A percentile compares a stretch with the other conserved stretches of the same genome.
Evolutionary conservation across 1,284 basidiomycete genomes (phyloP).

Genomic region (Ceraceosorus guamensis): DNA sequence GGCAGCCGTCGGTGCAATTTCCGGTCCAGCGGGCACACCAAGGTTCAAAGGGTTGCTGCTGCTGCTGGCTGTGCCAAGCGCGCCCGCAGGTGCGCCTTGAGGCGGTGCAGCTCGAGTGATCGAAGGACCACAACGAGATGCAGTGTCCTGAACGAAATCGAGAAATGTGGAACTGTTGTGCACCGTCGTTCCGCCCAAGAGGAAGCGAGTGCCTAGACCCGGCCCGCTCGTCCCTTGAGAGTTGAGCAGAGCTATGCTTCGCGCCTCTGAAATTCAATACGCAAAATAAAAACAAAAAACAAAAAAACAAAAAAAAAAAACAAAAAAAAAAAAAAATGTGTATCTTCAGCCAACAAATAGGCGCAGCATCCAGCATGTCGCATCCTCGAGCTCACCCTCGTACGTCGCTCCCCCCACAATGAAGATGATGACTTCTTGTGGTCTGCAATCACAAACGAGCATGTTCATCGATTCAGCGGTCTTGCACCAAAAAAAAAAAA

Average conservation of each 20-base stretch:
- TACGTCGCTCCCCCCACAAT: conserved; percentile 46
- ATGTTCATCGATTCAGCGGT: neutral
- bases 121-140: conserved; percentile 27
- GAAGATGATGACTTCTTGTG: conserved; percentile 46
- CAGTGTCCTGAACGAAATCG: conserved; percentile 40
- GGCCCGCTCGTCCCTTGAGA: conserved; percentile 20
- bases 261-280: conserved; percentile 19
- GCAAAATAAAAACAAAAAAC: neutral
- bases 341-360: neutral
- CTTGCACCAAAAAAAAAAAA: no score
- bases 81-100: conserved; percentile 6
- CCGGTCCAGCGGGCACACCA: no score
- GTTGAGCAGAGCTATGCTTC: conserved; percentile 37
- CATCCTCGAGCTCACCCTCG: conserved; percentile 14
- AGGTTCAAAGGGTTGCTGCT: conserved; percentile 24
- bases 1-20: conserved; percentile 29
- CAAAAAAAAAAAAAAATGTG: conserved; percentile 1
- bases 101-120: conserved; percentile 30
- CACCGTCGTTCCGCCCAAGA: conserved; percentile 42
- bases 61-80: no score
- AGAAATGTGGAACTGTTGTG: conserved; percentile 38
- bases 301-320: neutral
- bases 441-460: conserved; percentile 8
- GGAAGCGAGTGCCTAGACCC: conserved; percentile 24
- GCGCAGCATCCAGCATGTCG: neutral